A percentile compares a stretch with the other conserved stretches of the same genome.
These are phyloP conservation scores for Medakamo hakoo DNA, from an alignment of 139 green algal species.

Conservation along the genomic window DNA sequence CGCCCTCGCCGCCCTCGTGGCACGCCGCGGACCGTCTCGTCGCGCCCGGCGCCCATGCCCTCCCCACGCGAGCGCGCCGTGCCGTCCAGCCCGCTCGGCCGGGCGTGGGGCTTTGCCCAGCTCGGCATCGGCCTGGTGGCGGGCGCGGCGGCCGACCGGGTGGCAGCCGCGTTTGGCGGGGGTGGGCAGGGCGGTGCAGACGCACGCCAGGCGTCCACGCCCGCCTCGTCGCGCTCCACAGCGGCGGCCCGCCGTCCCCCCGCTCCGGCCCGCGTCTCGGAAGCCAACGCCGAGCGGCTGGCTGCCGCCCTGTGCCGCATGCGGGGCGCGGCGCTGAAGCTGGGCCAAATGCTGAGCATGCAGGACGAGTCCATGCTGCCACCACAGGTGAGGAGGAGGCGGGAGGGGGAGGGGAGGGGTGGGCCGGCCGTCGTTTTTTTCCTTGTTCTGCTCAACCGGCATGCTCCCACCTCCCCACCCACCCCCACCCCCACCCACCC, in stretches of 20 bases:
- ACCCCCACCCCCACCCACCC: no score
- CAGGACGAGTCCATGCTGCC: slow-evolving; percentile 84
- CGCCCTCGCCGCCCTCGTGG: no score
- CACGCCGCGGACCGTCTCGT: no score
- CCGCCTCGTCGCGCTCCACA: slow-evolving; percentile 2
- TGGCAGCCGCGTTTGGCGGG: slow-evolving; percentile 16
- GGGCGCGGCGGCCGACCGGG: slow-evolving; percentile 41
- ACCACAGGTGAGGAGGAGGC: slow-evolving; percentile 49
- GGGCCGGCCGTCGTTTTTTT: no score
- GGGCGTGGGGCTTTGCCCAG: slow-evolving; percentile 63
- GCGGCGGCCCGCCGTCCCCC: not conserved
- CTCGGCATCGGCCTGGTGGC: slow-evolving; percentile 60
- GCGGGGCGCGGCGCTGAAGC: slow-evolving; percentile 83
- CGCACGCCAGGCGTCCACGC: not conserved
- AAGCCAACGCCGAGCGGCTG: slow-evolving; percentile 77
- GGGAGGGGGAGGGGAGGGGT: no score
- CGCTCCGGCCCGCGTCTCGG: slow-evolving; percentile 29
- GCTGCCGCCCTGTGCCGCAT: slow-evolving; percentile 80
- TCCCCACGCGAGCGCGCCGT: slow-evolving; percentile 47
- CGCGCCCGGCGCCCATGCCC: no score
- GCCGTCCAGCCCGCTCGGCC: slow-evolving; percentile 47
- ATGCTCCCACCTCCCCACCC: no score
- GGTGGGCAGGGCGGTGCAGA: not conserved
- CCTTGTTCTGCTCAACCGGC: no score
- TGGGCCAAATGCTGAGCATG: slow-evolving; percentile 95